Base-by-base conservation (phyloP, 2,329 filamentous ascomycete species). In the Trichoderma sp. region DNA sequence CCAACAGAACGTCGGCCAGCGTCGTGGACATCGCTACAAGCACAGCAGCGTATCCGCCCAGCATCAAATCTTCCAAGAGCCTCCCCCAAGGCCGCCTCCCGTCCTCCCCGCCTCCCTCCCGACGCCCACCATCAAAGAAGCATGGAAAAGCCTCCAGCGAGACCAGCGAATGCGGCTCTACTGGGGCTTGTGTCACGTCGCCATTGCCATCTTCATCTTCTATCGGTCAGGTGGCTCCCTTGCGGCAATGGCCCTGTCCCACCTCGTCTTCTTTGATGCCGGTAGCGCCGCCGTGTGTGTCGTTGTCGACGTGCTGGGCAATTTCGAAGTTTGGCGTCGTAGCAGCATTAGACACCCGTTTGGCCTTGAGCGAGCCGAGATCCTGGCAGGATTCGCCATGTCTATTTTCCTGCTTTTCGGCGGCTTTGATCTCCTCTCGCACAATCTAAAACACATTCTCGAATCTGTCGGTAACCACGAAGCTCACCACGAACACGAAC, bases 331-430 rank as follows among this genome's bases (percentile, higher is more conserved):
- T 53, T 99, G 96, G 96, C 93, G 94, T 75, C 89, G 95, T 61
- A 95, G 93, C 76, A 97, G 92, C 75, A 92, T 99, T 76, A 91
- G 95, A 28, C 94, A 99, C 82, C 96, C 96, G 0, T 99, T 99
- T 79, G 95, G 92, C 4, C 88, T 99, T 28, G 94, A 98, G 83
- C 90, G 96, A 69, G 93, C 93, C 72, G 96, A 99, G 81, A 95
- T 99, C 6, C 88, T 99, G 18, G 94, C 95, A 43, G 96, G 96
- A 21, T 97, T 99, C 75, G 96, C 95, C 73, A 94, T 98, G 90
- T 97, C 94, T 66, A 92, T 99, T 51, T 94, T 98, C 73, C 88
- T 99, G 14, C 89, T 97, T n/a, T 99, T 99, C 82, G 97, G 97
- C 86, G 95, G 95, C 24, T 92, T 98, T 77, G 96, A 99, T 77